Evolutionary conservation across 1,284 basidiomycete genomes (phyloP).

Genomic region (Singerocomus rubriflavus): DNA sequence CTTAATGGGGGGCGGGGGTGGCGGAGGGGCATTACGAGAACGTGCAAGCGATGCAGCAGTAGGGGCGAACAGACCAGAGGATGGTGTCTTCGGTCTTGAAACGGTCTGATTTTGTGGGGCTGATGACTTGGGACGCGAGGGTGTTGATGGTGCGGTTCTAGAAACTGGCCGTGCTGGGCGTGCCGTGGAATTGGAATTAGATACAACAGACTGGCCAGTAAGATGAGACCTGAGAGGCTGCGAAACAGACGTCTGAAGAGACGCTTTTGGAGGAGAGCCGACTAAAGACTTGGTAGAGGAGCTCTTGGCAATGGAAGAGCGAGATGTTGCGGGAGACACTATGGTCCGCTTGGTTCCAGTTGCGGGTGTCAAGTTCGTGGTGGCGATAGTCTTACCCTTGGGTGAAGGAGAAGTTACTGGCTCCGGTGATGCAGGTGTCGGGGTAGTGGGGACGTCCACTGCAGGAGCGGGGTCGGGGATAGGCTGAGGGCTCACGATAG

Average conservation of each 20-base stretch:
- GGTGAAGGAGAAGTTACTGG: constrained; percentile 18
- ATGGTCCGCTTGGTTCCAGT: constrained; percentile 15
- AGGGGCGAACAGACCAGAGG: constrained; percentile 65
- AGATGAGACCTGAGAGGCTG: constrained; percentile 51
- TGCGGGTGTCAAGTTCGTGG: constrained; percentile 23
- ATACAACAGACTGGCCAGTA: constrained; percentile 48
- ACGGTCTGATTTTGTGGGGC: constrained; percentile 23
- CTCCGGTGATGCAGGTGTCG: constrained; percentile 22
- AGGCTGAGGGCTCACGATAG: constrained; percentile 26
- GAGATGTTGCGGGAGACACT: constrained; percentile 27
- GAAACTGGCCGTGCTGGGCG: constrained; percentile 28
- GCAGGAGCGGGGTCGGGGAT: constrained; percentile 8
- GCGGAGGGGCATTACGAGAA: constrained; percentile 50
- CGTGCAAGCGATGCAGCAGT: constrained; percentile 74
- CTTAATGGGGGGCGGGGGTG: constrained; percentile 45
- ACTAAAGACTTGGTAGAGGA: constrained; percentile 27
- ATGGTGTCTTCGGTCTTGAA: constrained; percentile 52
- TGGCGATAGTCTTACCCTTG: constrained; percentile 25
- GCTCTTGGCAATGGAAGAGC: constrained; percentile 20
- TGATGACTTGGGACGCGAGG: constrained; percentile 48
- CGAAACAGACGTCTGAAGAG: constrained; percentile 30
- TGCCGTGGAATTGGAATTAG: constrained; percentile 39
- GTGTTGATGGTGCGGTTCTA: constrained; percentile 37
- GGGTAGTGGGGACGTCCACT: constrained; percentile 12
- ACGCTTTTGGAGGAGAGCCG: constrained; percentile 31